These are phyloP conservation scores for Trichophyton simii DNA, from an alignment of 2,329 filamentous ascomycete genomes.

Conservation along the genomic window DNA sequence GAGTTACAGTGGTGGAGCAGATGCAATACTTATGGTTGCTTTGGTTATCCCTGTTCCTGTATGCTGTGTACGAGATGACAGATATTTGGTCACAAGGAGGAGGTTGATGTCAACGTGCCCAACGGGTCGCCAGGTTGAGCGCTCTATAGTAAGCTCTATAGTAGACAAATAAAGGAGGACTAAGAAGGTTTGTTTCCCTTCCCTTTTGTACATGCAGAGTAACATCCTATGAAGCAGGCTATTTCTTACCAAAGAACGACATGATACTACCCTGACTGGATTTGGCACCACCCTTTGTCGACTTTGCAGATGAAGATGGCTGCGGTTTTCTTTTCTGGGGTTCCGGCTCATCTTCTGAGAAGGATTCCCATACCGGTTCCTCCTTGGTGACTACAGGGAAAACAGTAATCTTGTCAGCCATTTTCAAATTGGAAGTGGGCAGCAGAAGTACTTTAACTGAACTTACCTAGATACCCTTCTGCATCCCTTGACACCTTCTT, in stretches of 20 bases:
- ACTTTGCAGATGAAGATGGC: conserved; percentile 27
- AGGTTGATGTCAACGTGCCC: not conserved
- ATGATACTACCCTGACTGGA: conserved; percentile 61
- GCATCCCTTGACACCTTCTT: conserved; percentile 80
- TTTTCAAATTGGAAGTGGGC: not conserved
- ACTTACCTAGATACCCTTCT: conserved; percentile 74
- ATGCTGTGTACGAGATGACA: not conserved
- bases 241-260: conserved; percentile 84
- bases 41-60: not conserved
- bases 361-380: conserved; percentile 78
- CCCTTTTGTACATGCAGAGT: not conserved
- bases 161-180: not conserved
- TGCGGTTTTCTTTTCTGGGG: conserved; percentile 37
- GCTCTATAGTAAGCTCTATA: not conserved
- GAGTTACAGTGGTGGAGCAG: not conserved
- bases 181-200: conserved; percentile 45
- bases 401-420: not conserved
- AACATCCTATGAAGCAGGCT: conserved; percentile 33
- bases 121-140: not conserved
- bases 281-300: conserved; percentile 32
- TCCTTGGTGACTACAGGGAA: conserved; percentile 60
- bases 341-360: conserved; percentile 71
- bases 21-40: not conserved
- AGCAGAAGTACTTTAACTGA: not conserved
- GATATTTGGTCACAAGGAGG: not conserved